Percentiles rank a stretch among this genome's conserved stretches.
Evolutionary conservation across 2,329 filamentous ascomycete genomes (phyloP).

Genomic region (Chaetomium sp.): DNA sequence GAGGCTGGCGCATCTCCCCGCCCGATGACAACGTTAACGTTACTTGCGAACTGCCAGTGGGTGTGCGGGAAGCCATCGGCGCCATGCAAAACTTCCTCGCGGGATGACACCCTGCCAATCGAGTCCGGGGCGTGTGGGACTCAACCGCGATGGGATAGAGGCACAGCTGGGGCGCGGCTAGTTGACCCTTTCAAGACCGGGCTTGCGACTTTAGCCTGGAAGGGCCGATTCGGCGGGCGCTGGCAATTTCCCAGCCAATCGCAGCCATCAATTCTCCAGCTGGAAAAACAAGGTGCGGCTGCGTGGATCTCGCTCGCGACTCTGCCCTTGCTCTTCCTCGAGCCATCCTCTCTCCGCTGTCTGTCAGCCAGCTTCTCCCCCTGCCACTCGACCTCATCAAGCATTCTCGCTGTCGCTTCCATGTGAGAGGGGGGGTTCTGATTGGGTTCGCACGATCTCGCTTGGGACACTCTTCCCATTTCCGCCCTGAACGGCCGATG

Average conservation of each 20-base stretch:
- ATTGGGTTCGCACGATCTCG: too few species aligned
- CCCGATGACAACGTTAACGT: constrained; percentile 11
- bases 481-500: too few species aligned
- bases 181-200: constrained; percentile 23
- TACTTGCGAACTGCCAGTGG: constrained; percentile 14
- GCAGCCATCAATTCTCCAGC: constrained; percentile 23
- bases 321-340: neutral
- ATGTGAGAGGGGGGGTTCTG: too few species aligned
- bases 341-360: neutral
- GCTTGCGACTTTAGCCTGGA: constrained; percentile 37
- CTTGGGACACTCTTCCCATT: too few species aligned
- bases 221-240: constrained; percentile 32
- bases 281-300: constrained; percentile 30
- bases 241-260: constrained; percentile 35
- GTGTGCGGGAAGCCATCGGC: constrained; percentile 15
- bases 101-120: constrained; percentile 25
- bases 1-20: constrained; percentile 3
- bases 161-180: neutral
- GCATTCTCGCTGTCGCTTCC: too few species aligned
- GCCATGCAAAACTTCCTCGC: constrained; percentile 24
- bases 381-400: too few species aligned
- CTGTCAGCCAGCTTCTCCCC: constrained; percentile 1
- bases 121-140: constrained; percentile 20
- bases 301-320: constrained; percentile 24
- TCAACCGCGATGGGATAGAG: constrained; percentile 20